phyloP scores from a whole-genome alignment of 2,329 filamentous ascomycete species.

The Gnomoniopsis smithogilvyi region DNA sequence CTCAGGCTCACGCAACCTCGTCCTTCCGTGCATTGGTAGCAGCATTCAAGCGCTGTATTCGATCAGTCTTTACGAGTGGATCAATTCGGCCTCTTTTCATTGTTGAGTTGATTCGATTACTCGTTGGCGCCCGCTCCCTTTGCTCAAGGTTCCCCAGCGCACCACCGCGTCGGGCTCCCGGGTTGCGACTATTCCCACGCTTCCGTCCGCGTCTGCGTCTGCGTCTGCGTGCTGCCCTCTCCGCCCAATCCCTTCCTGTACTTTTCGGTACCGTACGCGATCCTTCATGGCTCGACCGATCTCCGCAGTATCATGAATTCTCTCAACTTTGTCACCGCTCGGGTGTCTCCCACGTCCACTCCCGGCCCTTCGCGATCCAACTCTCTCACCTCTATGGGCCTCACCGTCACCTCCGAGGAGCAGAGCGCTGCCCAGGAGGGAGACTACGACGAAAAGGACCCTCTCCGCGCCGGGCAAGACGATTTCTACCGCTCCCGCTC shows the following conservation, averaged over 20 bases:
- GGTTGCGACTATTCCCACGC: not conserved
- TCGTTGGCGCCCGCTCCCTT: not conserved
- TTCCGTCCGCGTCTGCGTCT: not conserved
- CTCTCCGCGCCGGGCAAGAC: slow-evolving; percentile 29
- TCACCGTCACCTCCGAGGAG: slow-evolving; percentile 42
- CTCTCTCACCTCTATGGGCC: slow-evolving; percentile 52
- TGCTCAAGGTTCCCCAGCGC: not conserved
- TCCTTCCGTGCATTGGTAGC: not conserved
- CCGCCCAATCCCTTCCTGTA: not conserved
- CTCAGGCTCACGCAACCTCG: not conserved
- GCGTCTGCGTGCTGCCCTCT: not conserved
- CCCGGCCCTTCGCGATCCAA: slow-evolving; percentile 57
- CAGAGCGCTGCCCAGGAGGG: slow-evolving; percentile 23
- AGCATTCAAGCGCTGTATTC: not conserved
- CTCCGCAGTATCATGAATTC: slow-evolving; percentile 80
- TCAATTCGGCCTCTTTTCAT: not conserved
- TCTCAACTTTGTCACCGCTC: slow-evolving; percentile 86
- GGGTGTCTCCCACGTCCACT: slow-evolving; percentile 64
- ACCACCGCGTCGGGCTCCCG: not conserved
- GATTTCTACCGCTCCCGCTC: slow-evolving; percentile 31
- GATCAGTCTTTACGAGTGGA: slow-evolving; percentile 1
- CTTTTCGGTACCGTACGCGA: not conserved
- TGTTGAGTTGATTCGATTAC: not conserved
- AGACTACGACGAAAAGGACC: slow-evolving; percentile 33
- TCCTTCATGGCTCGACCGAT: slow-evolving; percentile 51